Base-by-base conservation (phyloP, 108 stramenopile genomes). In the Cyclotella baltica region DNA sequence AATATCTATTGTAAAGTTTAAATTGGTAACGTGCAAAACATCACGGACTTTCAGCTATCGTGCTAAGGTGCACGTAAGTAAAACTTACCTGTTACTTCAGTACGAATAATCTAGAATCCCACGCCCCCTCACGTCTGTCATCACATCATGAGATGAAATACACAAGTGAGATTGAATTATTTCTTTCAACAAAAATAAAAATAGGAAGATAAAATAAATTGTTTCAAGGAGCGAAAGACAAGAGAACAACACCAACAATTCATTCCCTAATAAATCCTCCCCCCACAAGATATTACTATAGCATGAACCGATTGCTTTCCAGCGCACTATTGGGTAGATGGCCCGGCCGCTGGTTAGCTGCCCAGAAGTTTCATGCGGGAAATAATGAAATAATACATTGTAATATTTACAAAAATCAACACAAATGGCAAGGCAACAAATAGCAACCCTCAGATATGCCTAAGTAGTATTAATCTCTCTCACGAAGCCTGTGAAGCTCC, bases 291-390 rank as follows among this genome's bases (percentile, higher is more conserved):
- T 62, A 62, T 77, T 64, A 36, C 23, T 81, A 16, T 81, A 52
- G 80, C 80, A 74, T 74, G 80, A 62, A 73, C 64, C 62, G 80
- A 81, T 81, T 81, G 80, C 80, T 67, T 81, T 74, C 80, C 72
- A 81, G 73, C 56, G 67, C 80, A 81, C 80, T 81, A 56, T 81
- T 81, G 80, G 73, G 80, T 72, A 64, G 80, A 81, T 81, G 80
- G 73, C 80, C 80, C 80, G 80, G 73, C 80, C 80, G 67, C 73
- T 81, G 72, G 80, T 81, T 70, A 59, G 80, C 80, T 81, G 80
- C 80, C 80, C 80, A 81, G 80, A 81, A 56, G 62, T 62, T 74
- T 70, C 80, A 74, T 74, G 80, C 80, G 36, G 52, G 15, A 31
- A 16, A 9, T 9, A 2, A 61, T 61, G 5, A 61, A 33, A 33